A percentile compares a stretch with the other conserved stretches of the same genome.
Conservation (phyloP, 768 basidiomycete species). For the Clavulina sp. region DNA sequence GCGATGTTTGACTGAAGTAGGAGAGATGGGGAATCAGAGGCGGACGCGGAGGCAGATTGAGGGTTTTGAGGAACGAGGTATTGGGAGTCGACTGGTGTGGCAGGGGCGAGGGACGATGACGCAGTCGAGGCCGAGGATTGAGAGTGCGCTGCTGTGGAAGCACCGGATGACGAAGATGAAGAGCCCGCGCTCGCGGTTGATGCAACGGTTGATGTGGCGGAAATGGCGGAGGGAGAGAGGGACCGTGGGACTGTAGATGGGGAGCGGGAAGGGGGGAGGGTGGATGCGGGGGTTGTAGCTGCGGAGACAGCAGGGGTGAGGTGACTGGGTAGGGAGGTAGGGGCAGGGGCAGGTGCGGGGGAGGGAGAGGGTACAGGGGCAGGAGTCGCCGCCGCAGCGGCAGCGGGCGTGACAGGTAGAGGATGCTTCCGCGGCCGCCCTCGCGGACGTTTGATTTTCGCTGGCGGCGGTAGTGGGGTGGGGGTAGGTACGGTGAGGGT, state of each 20-base stretch:
- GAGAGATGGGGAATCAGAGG: background rate
- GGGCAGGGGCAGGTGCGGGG: background rate
- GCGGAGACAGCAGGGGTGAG: background rate
- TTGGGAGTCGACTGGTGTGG: constrained; percentile 2
- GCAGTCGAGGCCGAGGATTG: constrained; percentile 7
- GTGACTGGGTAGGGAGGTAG: constrained; percentile 1
- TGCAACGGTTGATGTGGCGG: constrained; percentile 1
- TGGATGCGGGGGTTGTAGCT: constrained; percentile 7
- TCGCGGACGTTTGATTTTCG: constrained; percentile 12
- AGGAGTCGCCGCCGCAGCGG: too few relatives aligned
- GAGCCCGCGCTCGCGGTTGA: constrained; percentile 1
- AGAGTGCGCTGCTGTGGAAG: constrained; percentile 1
- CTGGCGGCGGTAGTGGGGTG: constrained; percentile 16
- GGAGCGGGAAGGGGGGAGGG: constrained; percentile 21
- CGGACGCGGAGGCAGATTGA: too few relatives aligned
- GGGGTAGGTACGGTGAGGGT: background rate
- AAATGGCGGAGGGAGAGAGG: constrained; percentile 3
- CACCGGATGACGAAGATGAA: constrained; percentile 12
- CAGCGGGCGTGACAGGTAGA: too few relatives aligned
- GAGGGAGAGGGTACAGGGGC: background rate
- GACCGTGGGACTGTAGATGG: constrained; percentile 9
- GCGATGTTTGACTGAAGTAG: too few relatives aligned
- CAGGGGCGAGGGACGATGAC: constrained; percentile 13
- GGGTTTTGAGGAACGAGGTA: too few relatives aligned
- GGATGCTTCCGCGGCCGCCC: too few relatives aligned